phyloP scores from a whole-genome alignment of 306 rosid genomes.

The Acacia confusa region DNA sequence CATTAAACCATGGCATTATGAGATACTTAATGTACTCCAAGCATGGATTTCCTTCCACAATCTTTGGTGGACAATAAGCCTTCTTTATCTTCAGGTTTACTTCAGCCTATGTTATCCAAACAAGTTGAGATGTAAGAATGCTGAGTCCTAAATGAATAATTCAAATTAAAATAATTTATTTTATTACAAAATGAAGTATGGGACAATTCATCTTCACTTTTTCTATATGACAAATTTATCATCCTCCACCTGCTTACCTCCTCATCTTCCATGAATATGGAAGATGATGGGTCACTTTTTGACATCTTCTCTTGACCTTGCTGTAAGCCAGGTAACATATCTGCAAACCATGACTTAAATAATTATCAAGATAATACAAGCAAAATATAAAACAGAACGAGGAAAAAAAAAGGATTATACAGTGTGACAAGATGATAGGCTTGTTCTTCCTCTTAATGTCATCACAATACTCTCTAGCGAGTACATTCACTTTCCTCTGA shows the following conservation, averaged over 20 bases:
- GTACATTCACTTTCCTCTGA: not conserved
- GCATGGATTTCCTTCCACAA: slow-evolving; percentile 83
- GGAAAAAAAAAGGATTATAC: slow-evolving; percentile 40
- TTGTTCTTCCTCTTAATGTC: slow-evolving; percentile 89
- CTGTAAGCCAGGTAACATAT: slow-evolving; percentile 88
- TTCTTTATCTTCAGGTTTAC: slow-evolving; percentile 82
- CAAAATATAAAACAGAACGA: not conserved
- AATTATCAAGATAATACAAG: slow-evolving; percentile 29
- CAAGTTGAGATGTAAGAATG: slow-evolving; percentile 12
- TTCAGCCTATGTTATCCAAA: slow-evolving; percentile 56
- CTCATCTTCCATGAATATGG: slow-evolving; percentile 73
- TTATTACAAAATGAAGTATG: not conserved
- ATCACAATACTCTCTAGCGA: slow-evolving; percentile 23
- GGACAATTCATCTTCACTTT: slow-evolving; percentile 1
- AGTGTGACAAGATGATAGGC: slow-evolving; percentile 89
- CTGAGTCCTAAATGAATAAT: not conserved
- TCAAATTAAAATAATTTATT: not conserved
- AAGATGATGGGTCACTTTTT: slow-evolving; percentile 60
- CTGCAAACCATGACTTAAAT: slow-evolving; percentile 48
- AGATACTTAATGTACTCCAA: slow-evolving; percentile 75
- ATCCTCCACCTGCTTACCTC: slow-evolving; percentile 58
- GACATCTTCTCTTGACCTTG: slow-evolving; percentile 97
- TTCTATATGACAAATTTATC: slow-evolving; percentile 1
- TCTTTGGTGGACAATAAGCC: slow-evolving; percentile 3
- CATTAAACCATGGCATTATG: slow-evolving; percentile 81